Evolutionary conservation across 352 stramenopile species (phyloP), one percentile per base, ranked within the genome.

Genomic region (Phytophthora citricola): DNA sequence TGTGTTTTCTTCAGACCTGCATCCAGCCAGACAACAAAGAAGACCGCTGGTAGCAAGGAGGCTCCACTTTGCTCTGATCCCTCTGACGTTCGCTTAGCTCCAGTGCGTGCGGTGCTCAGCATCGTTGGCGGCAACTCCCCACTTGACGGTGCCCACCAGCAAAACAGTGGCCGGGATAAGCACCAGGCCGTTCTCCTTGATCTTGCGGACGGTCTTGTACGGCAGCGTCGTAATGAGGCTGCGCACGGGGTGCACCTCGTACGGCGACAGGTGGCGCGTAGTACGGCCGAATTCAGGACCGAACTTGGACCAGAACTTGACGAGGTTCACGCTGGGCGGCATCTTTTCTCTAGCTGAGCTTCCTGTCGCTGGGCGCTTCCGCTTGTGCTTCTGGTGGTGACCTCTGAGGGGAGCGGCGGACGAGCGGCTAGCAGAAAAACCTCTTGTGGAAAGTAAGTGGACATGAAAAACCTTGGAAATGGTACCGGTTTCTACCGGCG

Each of bases 241-340:
- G 65, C 79, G 77, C 38, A 94, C 72, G 4, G 83, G 82, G 71
- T 88, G 68, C 48, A 87, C 26, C 66, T 92, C 82, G 58, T 89
- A 83, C 36, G 86, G 86, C 49, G 83, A 92, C 53, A 94, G 62
- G 63, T 89, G 79, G 69, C 86, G 86, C 63, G 77, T 81, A 40
- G 89, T 68, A 61, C 83, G 83, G 53, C 83, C 83, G 46, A 79
- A 71, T 70, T 92, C 82, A 14, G 68, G 58, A 48, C 66, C 78
- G 62, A 88, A 81, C 78, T 94, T 94, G 63, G 63, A 65, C 86
- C 86, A 94, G 80, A 84, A 92, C 57, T 90, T 91, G 52, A 69
- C 43, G 55, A 91, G 78, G 45, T 81, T 69, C 38, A 71, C 69
- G 58, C 48, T 65, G 4, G 82, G 78, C 48, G 70, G 58, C 82